Evolutionary conservation across 768 basidiomycete species (phyloP), one percentile per base, ranked within the genome.

Genomic region (Tulasnella sp.): DNA sequence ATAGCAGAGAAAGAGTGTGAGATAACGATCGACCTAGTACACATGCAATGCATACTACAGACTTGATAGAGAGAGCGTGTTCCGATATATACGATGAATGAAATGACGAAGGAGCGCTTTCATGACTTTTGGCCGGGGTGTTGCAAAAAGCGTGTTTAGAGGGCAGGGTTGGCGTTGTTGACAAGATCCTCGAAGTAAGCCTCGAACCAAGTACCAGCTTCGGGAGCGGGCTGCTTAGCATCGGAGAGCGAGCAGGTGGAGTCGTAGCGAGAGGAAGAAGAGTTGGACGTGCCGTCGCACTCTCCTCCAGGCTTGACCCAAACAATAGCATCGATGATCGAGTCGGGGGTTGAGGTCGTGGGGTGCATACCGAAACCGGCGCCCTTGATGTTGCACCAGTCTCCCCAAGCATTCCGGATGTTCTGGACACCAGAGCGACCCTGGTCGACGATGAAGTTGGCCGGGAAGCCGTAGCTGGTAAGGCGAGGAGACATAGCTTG

Each of bases 321-420:
- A 73, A 87, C 86, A 76, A 88, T 85, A 63, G 87, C 80, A 76
- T 88, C 87, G 74, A 88, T 85, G 76, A 84, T 80, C 67, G 81
- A 78, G 62, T 82, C 83, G 42, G 85, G 84, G 26, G 87, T 87
- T 82, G 80, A 22, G 69, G 81, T 81, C 42, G 88, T 88, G 36
- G 87, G 87, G 69, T 81, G 86, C 62, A 80, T 84, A 72, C 88
- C 88, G 78, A 88, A 88, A 73, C 87, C 88, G 69, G 87, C 85
- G 75, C 83, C 83, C 76, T 84, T 83, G 77, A 89, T 85, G 78
- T 89, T 89, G 83, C 87, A 88, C 85, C 86, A 89, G 81, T 88
- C 85, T 75, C 87, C 87, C 87, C 87, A 88, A 75, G 81, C 79
- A 34, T 82, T 77, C 67, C 87, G 86, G 79, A 88, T 81, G 80